Percentiles rank a stretch among this genome's conserved stretches.
Evolutionary conservation across 352 stramenopile genomes (phyloP).

Genomic region (Phytophthora sp.): DNA sequence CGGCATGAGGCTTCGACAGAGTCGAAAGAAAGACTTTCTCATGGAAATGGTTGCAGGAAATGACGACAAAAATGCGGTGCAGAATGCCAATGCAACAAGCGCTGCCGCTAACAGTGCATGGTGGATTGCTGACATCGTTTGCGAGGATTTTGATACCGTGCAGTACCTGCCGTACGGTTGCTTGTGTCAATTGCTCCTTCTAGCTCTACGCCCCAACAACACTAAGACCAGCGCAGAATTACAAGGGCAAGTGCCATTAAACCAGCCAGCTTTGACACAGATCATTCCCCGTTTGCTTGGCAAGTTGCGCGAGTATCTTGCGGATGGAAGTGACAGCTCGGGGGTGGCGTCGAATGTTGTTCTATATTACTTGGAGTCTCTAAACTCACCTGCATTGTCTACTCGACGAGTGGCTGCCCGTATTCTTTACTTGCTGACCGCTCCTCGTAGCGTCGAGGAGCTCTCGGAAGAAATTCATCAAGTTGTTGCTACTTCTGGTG

Average conservation of each 20-base stretch:
- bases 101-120: slow-evolving; percentile 45
- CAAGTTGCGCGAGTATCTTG: slow-evolving; percentile 67
- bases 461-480: slow-evolving; percentile 28
- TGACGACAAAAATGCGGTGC: slow-evolving; percentile 35
- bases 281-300: slow-evolving; percentile 61
- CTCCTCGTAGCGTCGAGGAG: slow-evolving; percentile 32
- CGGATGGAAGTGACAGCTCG: slow-evolving; percentile 34
- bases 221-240: slow-evolving; percentile 4
- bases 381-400: slow-evolving; percentile 54
- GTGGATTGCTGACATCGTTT: slow-evolving; percentile 91
- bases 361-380: slow-evolving; percentile 74
- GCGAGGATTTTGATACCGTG: slow-evolving; percentile 82
- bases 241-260: slow-evolving; percentile 28
- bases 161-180: slow-evolving; percentile 82
- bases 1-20: slow-evolving; percentile 79
- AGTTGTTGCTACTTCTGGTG: slow-evolving; percentile 17
- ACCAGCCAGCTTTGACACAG: slow-evolving; percentile 42
- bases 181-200: slow-evolving; percentile 78
- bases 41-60: slow-evolving; percentile 86
- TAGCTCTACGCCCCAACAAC: slow-evolving; percentile 44
- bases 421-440: slow-evolving; percentile 68
- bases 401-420: slow-evolving; percentile 68
- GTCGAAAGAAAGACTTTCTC: slow-evolving; percentile 77
- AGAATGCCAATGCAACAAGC: slow-evolving; percentile 9
- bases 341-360: slow-evolving; percentile 56